These are phyloP conservation scores for Parastagonospora nodorum DNA, from an alignment of 2,329 filamentous ascomycete genomes.

Conservation along the genomic window DNA sequence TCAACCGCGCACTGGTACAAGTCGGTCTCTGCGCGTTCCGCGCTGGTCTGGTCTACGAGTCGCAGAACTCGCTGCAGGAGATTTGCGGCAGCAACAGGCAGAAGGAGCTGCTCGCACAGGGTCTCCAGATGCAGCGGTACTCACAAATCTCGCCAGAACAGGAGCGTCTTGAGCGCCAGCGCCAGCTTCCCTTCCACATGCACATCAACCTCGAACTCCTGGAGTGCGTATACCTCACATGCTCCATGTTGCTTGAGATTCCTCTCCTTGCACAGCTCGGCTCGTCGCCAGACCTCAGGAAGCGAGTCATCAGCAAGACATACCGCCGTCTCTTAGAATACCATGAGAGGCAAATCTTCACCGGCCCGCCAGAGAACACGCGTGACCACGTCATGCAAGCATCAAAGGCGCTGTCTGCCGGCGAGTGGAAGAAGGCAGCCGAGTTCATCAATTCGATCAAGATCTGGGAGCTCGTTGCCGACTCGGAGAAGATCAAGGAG, in stretches of 20 bases:
- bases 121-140: constrained; percentile 97
- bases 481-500: constrained; percentile 88
- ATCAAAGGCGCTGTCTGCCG: constrained; percentile 92
- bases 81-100: constrained; percentile 97
- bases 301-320: constrained; percentile 98
- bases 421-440: constrained; percentile 97
- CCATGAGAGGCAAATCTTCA: constrained; percentile 99
- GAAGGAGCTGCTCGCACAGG: constrained; percentile 97
- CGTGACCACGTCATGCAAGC: constrained; percentile 99
- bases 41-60: constrained; percentile 93
- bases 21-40: constrained; percentile 98
- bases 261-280: constrained; percentile 95
- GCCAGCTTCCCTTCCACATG: constrained; percentile 99
- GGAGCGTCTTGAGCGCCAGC: constrained; percentile 94
- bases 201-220: constrained; percentile 99
- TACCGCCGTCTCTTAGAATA: constrained; percentile 99
- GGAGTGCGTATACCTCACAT: constrained; percentile 97
- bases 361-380: constrained; percentile 96
- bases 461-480: constrained; percentile 98
- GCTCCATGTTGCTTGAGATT: constrained; percentile 98
- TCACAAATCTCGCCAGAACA: constrained; percentile 96
- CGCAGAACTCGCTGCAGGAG: constrained; percentile 95
- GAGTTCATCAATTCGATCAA: constrained; percentile 97
- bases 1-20: constrained; percentile 97
- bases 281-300: constrained; percentile 94